Conservation (phyloP, 1,284 basidiomycete species). For the Austroboletus novae-zelandiae region DNA sequence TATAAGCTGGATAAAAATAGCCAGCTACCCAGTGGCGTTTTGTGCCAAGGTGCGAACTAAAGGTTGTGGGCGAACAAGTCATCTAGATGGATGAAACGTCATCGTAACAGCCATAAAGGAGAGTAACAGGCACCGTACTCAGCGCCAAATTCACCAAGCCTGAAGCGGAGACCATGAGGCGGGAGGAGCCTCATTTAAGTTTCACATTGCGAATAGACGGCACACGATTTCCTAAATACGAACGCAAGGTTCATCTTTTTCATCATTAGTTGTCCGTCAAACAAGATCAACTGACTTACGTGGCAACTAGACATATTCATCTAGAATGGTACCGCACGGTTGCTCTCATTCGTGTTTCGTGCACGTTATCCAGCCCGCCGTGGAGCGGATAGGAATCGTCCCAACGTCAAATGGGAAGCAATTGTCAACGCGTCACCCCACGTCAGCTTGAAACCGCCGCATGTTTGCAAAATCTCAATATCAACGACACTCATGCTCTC, state of each 20-base stretch:
- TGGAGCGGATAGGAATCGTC: conserved; percentile 12
- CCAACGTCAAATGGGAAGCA: conserved; percentile 7
- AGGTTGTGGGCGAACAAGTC: not conserved
- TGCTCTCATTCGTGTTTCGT: conserved; percentile 22
- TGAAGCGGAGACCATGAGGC: conserved; percentile 19
- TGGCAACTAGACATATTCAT: conserved; percentile 12
- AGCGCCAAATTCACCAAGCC: conserved; percentile 1
- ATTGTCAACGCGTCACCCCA: conserved; percentile 1
- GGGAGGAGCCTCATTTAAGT: not conserved
- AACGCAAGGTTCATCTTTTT: conserved; percentile 18
- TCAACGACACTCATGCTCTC: not conserved
- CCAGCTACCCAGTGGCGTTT: not conserved
- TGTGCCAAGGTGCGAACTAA: not conserved
- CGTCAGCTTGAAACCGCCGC: conserved; percentile 19
- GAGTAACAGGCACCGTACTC: not conserved
- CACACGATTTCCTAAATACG: conserved; percentile 7
- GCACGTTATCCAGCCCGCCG: conserved; percentile 21
- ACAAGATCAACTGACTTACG: conserved; percentile 15
- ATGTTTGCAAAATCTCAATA: conserved; percentile 4
- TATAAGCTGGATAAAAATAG: not conserved
- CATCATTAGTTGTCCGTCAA: conserved; percentile 9
- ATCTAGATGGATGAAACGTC: not conserved
- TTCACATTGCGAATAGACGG: conserved; percentile 7
- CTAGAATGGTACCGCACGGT: conserved; percentile 5
- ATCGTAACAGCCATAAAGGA: not conserved